These are phyloP conservation scores for Chimonanthus salicifolius DNA, from an alignment of 164 flowering plant species.

Conservation along the genomic window DNA sequence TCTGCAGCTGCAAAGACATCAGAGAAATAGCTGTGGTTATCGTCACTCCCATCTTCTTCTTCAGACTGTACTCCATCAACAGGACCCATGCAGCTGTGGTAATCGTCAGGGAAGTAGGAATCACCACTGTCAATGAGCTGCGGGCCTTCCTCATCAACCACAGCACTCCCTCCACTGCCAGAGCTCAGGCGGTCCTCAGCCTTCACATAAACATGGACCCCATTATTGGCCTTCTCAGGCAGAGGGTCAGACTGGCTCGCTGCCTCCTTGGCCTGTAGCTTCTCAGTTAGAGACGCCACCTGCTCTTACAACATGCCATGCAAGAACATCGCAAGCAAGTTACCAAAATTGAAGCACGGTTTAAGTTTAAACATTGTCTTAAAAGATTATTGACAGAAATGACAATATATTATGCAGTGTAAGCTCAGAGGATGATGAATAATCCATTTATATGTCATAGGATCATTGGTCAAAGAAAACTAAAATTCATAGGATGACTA, in stretches of 20 bases:
- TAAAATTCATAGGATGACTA: no score
- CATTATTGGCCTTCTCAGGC: slow-evolving; percentile 8
- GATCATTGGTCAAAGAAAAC: no score
- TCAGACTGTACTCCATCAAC: slow-evolving; percentile 45
- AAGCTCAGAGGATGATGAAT: no score
- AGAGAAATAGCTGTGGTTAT: slow-evolving; percentile 42
- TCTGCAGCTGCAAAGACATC: slow-evolving; percentile 25
- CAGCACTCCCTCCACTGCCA: slow-evolving; percentile 61
- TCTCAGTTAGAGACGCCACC: slow-evolving; percentile 58
- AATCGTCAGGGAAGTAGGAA: slow-evolving; percentile 45
- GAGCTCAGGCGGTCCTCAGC: slow-evolving; percentile 63
- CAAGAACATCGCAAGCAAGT: not conserved
- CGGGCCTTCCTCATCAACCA: slow-evolving; percentile 63
- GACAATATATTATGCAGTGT: not conserved
- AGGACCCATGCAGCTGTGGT: slow-evolving; percentile 21
- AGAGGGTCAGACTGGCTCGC: slow-evolving; percentile 15
- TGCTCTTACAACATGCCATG: slow-evolving; percentile 14
- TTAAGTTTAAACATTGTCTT: not conserved
- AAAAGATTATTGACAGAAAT: not conserved
- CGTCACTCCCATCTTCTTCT: slow-evolving; percentile 64
- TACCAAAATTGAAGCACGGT: not conserved
- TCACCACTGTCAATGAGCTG: slow-evolving; percentile 72
- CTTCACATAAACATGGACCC: slow-evolving; percentile 26
- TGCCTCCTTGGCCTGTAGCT: slow-evolving; percentile 43
- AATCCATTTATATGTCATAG: no score